phyloP scores from a whole-genome alignment of 805 yeast species.

The Ascoidea rubescens region DNA sequence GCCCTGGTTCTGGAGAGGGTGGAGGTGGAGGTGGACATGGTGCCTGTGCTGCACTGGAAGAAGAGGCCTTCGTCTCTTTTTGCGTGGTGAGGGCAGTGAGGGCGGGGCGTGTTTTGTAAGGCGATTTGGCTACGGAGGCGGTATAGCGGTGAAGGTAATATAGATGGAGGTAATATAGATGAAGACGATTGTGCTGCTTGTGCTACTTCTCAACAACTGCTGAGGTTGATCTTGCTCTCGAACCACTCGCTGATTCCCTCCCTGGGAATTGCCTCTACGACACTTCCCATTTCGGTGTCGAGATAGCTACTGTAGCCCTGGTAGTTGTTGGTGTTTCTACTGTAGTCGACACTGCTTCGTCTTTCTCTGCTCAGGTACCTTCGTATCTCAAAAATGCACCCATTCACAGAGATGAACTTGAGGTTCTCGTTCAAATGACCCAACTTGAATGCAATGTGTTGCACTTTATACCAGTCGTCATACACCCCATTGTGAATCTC shows the following conservation, averaged over 20 bases:
- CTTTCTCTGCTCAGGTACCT: background rate
- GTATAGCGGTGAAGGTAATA: too few relatives aligned
- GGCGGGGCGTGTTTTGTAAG: too few relatives aligned
- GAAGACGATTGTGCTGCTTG: too few relatives aligned
- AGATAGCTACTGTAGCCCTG: background rate
- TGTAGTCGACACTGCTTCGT: background rate
- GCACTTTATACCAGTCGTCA: conserved; percentile 45
- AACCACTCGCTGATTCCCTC: background rate
- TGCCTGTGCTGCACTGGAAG: too few relatives aligned
- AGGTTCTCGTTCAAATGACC: conserved; percentile 18
- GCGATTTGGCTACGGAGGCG: too few relatives aligned
- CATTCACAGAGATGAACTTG: conserved; percentile 32
- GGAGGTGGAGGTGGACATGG: too few relatives aligned
- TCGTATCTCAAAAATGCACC: conserved; percentile 30
- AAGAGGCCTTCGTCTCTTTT: too few relatives aligned
- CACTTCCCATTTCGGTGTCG: background rate
- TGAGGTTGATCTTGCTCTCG: background rate
- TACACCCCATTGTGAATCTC: conserved; percentile 32
- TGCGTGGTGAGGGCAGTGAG: too few relatives aligned
- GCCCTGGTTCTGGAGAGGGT: too few relatives aligned
- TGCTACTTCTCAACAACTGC: too few relatives aligned
- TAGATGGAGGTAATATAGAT: too few relatives aligned
- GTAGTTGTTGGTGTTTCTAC: background rate
- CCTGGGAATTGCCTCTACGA: background rate
- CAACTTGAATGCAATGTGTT: conserved; percentile 34